phyloP scores from a whole-genome alignment of 768 basidiomycete genomes.

The Tremella mesenterica region DNA sequence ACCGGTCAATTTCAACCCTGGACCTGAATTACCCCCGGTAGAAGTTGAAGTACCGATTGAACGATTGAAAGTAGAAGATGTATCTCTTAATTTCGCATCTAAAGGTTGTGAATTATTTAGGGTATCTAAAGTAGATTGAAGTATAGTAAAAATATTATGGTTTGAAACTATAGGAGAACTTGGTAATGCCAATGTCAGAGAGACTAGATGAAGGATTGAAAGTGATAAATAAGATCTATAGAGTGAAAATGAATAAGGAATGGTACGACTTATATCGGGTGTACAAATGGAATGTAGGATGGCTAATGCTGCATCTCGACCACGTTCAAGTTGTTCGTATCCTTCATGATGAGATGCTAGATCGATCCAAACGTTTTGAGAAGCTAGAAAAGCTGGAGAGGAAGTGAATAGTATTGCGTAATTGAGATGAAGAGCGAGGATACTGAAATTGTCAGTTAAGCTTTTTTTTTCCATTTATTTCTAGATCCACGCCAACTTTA shows the following conservation, averaged over 20 bases:
- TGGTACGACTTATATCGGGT: constrained; percentile 38
- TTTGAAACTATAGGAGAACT: constrained; percentile 30
- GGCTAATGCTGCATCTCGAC: constrained; percentile 39
- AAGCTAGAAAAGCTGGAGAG: constrained; percentile 29
- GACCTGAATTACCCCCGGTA: background rate
- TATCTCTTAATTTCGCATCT: constrained; percentile 9
- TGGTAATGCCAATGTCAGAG: constrained; percentile 19
- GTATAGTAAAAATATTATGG: constrained; percentile 24
- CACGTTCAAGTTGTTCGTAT: constrained; percentile 32
- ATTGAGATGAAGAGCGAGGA: constrained; percentile 35
- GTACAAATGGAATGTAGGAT: constrained; percentile 40
- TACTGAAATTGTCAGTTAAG: too few species aligned
- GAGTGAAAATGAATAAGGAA: constrained; percentile 38
- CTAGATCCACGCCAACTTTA: too few species aligned
- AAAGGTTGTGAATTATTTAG: constrained; percentile 23
- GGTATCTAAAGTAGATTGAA: constrained; percentile 31
- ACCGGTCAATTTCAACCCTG: background rate
- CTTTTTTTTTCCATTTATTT: too few species aligned
- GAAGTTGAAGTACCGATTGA: too few species aligned
- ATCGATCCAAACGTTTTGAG: constrained; percentile 29
- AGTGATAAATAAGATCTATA: constrained; percentile 35
- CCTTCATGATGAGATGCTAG: constrained; percentile 30
- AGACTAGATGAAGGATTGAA: constrained; percentile 29
- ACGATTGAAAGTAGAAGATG: background rate
- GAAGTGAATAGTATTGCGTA: constrained; percentile 36